Evolutionary conservation across 2,329 filamentous ascomycete species (phyloP), one percentile per base, ranked within the genome.

Genomic region (Trichophyton benhamiae): DNA sequence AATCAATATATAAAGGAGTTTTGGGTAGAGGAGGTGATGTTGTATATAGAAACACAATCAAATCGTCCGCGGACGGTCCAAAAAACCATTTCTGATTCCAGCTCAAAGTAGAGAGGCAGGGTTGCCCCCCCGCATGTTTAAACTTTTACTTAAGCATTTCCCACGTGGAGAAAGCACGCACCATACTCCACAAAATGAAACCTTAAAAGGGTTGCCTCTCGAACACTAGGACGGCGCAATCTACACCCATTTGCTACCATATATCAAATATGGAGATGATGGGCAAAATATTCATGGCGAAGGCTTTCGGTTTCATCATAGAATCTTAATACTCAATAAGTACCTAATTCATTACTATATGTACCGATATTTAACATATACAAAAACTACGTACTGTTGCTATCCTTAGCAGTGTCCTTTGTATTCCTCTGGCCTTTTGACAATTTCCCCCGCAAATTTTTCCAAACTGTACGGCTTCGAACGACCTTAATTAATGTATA

Each of bases 401-500:
- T 22, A 22, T 11, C 4, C 20, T 48, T 11, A 0, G 9, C 3
- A 22, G 27, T 6, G 44, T 22, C 17, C 20, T 48, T 48, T 20
- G 9, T 25, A 5, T 20, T 48, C 7, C 20, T 48, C 9, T 11
- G 27, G 6, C 8, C 13, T 17, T 22, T 22, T 17, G n/a, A 38
- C 38, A 58, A 41, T 25, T 6, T 58, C 8, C 17, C 55, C 13
- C 53, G 22, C 17, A 64, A 7, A 15, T 38, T 59, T 44, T 63
- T 60, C 64, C 63, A 65, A 11, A 63, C 27, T 5, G 59, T 44
- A 53, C 60, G 60, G n/a, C 60, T 62, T 57, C 61, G 44, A 30
- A 44, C 66, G 33, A 64, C 63, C 65, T 70, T 73, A 44, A 76
- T 62, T 17, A 76, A 65, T 7, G 61, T 63, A 65, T 75, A 76